These are phyloP conservation scores for Cryptomeria japonica DNA, from an alignment of 75 land plant species.

Conservation along the genomic window DNA sequence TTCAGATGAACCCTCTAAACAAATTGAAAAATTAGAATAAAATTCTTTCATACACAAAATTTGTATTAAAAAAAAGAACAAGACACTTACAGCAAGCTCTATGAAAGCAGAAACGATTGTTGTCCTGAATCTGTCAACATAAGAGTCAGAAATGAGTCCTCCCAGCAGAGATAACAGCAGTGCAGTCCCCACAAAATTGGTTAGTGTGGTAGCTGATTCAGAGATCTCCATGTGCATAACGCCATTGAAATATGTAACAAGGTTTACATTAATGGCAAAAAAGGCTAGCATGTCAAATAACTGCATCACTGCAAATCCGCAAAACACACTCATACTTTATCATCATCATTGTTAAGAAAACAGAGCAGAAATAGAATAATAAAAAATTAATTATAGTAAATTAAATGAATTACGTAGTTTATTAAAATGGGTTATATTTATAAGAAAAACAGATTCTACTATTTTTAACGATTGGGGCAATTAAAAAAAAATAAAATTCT, in stretches of 20 bases:
- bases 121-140: conserved; percentile 22
- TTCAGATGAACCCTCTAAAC: too few relatives aligned
- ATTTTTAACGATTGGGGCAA: too few relatives aligned
- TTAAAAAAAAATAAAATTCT: too few relatives aligned
- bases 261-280: conserved; percentile 21
- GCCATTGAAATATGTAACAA: conserved; percentile 24
- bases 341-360: too few relatives aligned
- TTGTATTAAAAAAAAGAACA: background rate
- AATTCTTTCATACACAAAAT: too few relatives aligned
- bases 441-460: too few relatives aligned
- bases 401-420: too few relatives aligned
- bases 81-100: conserved; percentile 19
- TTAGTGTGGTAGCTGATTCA: conserved; percentile 28
- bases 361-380: too few relatives aligned
- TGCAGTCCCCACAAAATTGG: conserved; percentile 44
- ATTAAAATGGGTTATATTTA: too few relatives aligned
- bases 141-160: conserved; percentile 38
- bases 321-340: too few relatives aligned
- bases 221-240: conserved; percentile 23
- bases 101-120: conserved; percentile 14
- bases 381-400: too few relatives aligned
- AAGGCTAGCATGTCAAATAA: conserved; percentile 36
- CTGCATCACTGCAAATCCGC: conserved; percentile 16
- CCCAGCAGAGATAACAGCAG: conserved; percentile 37
- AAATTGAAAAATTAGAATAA: too few relatives aligned